phyloP scores from a whole-genome alignment of 108 stramenopile species.

The Skeletonema tropicum region DNA sequence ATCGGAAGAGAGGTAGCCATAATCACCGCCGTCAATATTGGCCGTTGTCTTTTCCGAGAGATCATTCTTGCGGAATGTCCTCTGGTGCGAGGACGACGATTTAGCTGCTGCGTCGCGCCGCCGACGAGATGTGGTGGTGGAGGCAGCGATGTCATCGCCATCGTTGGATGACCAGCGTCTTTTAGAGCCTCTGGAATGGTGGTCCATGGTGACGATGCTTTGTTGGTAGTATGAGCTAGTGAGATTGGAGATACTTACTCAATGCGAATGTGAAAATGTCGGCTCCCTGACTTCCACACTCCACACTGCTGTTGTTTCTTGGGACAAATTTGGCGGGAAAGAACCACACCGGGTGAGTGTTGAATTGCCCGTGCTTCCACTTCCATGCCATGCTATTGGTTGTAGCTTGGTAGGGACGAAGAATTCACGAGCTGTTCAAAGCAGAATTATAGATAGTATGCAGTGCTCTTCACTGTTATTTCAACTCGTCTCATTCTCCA shows the following conservation, averaged over 20 bases:
- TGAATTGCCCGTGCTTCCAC: too few species aligned
- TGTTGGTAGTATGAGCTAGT: background rate
- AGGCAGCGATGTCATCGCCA: background rate
- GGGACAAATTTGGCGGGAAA: too few species aligned
- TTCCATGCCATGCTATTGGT: too few species aligned
- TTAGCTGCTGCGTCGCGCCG: background rate
- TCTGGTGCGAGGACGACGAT: background rate
- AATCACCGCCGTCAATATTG: constrained; percentile 7
- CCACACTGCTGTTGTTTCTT: too few species aligned
- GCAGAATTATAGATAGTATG: too few species aligned
- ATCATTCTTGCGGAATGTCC: background rate
- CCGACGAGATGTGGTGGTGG: background rate
- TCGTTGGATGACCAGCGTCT: background rate
- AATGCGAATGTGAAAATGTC: too few species aligned
- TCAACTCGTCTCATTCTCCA: background rate
- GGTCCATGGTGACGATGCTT: background rate
- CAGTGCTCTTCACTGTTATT: background rate
- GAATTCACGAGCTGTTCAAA: too few species aligned
- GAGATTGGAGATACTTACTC: too few species aligned
- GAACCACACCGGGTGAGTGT: too few species aligned
- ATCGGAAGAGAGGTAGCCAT: constrained; percentile 37
- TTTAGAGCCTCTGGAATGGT: background rate
- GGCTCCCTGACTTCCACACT: too few species aligned
- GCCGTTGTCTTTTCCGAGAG: constrained; percentile 25
- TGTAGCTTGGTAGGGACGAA: too few species aligned